These are phyloP conservation scores for Monascus purpureus DNA, from an alignment of 495 filamentous ascomycete genomes.

Conservation along the genomic window DNA sequence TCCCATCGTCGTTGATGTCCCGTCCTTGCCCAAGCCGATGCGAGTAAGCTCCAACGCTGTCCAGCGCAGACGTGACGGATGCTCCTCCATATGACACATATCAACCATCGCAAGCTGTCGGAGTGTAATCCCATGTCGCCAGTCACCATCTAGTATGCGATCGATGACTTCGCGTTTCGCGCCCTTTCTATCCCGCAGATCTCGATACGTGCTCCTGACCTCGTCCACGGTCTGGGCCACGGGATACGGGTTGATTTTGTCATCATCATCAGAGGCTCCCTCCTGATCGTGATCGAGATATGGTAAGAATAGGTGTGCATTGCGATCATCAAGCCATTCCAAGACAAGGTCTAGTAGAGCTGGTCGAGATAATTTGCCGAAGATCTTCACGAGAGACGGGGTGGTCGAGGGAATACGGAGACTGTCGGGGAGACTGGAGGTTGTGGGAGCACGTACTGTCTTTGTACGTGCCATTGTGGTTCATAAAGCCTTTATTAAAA, in stretches of 20 bases:
- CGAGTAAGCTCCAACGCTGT: constrained; percentile 47
- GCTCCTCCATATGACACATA: constrained; percentile 62
- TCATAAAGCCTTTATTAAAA: no score
- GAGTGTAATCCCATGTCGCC: constrained; percentile 61
- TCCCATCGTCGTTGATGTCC: no score
- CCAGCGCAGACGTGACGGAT: constrained; percentile 60
- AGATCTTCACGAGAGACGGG: constrained; percentile 45
- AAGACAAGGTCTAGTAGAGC: constrained; percentile 56
- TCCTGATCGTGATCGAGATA: constrained; percentile 17
- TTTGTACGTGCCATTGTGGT: constrained; percentile 31
- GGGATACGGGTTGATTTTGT: constrained; percentile 41
- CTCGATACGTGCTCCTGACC: constrained; percentile 47
- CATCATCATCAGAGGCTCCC: constrained; percentile 15
- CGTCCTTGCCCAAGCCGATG: constrained; percentile 14
- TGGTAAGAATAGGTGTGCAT: constrained; percentile 37
- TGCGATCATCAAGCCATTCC: constrained; percentile 56
- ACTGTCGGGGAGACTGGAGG: constrained; percentile 35
- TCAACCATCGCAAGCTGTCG: constrained; percentile 75
- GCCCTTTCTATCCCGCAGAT: constrained; percentile 43
- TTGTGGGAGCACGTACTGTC: constrained; percentile 30
- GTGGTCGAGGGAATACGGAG: constrained; percentile 50
- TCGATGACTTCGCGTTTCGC: constrained; percentile 62
- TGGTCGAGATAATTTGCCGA: constrained; percentile 53
- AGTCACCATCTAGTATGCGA: constrained; percentile 67
- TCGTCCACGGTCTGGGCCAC: constrained; percentile 46